Base-by-base conservation (phyloP, 192 early-diverging fungal species). In the Helicostylum pulchrum region DNA sequence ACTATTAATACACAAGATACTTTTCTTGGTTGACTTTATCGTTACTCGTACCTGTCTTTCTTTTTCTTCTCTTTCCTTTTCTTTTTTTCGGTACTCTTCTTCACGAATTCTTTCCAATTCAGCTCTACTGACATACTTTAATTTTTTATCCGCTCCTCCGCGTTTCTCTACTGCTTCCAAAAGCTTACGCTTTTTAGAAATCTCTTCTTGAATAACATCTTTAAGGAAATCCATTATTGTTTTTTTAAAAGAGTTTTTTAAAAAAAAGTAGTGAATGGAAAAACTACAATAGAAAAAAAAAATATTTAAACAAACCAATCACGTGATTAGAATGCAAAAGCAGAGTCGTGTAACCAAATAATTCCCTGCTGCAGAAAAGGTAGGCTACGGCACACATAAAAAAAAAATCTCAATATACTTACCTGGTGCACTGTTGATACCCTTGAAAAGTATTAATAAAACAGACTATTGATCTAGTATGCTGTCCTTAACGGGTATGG, bases 61-160 rank as follows among this genome's bases (percentile, higher is more conserved):
- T 47, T 74, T 68, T 44, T 86, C 80, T 53, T 85, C 76, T 26
- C 70, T 31, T 62, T 80, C 79, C 71, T 85, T 77, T 48, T 85
- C 77, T 30, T 64, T 69, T 4, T 70, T 61, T 23, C 45, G 21
- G 70, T 92, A 89, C 67, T 85, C 73, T 56, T 84, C 55, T 51
- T 84, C 81, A 11, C 83, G 76, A 50, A 82, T 74, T 58, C 75
- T 73, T 50, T 94, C 88, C 20, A 94, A 70, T 70, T 96, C 94
- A 31, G 85, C 89, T 15, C 92, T 82, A 65, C 88, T 87, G 23
- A 94, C 68, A 77, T 95, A 97, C 72, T 94, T 94, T 71, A 85
- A 93, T 31, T 77, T 79, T 30, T 64, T 67, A 45, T 70, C 44
- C 10, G 46, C 50, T 20, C 55, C 62, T 30, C 34, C 69, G 21